Base-by-base conservation (phyloP, 208 protist genomes). In the Blechomonas ayalai region DNA sequence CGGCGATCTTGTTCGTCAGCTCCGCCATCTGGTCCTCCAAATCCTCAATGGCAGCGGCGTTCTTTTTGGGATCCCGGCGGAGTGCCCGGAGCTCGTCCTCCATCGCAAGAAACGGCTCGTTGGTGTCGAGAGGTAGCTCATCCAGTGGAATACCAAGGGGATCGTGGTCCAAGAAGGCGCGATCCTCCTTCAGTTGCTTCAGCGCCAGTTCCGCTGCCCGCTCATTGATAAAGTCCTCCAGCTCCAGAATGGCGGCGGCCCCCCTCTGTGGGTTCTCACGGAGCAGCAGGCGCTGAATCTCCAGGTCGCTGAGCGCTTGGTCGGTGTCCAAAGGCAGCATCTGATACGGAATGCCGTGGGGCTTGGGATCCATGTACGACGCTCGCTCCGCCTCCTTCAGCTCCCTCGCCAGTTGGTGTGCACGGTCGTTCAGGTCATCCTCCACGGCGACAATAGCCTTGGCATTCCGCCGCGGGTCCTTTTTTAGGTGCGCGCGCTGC, bases 11-110 rank as follows among this genome's bases (percentile, higher is more conserved):
- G 27, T 70, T 13, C 12, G 70, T 63, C 52, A 80, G 58, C 34
- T 61, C 57, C 18, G 59, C 58, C 37, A 91, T 57, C 29, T 87
- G 62, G 15, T 73, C 53, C 64, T 87, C 64, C 3, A 80, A 49
- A 8, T 32, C 45, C 10, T 52, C 19, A 22, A 91, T 82, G 35
- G 47, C 47, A 15, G 36, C 42, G 10, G 57, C 59, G 54, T 89
- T 82, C 34, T 46, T 52, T 28, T 58, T 25, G 8, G 72, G 67
- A 33, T 86, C 65, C 54, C 63, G 69, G 16, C 47, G 49, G 18
- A 87, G 65, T 31, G 37, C 52, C 24, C 82, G 73, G 36, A 80
- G 65, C 39, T 82, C 58, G 28, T 59, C 69, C 52, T 91, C 73
- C 61, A 75, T 75, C 15, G 43, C 56, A 13, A 72, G 16, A 47